Percentiles rank a stretch among this genome's conserved stretches.
phyloP scores from a whole-genome alignment of 495 filamentous ascomycete genomes.

The Hypoxylon fuscum region DNA sequence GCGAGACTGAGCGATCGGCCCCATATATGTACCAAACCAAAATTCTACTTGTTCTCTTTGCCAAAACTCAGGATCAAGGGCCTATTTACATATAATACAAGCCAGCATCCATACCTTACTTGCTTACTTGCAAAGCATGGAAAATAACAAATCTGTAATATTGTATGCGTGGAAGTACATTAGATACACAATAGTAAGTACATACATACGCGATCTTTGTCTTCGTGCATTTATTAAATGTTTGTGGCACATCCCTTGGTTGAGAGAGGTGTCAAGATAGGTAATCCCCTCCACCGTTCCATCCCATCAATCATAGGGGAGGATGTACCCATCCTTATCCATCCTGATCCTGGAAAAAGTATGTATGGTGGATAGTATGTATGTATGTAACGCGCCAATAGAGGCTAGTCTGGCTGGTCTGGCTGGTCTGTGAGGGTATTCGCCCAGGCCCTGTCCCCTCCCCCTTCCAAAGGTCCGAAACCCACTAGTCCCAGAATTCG shows the following conservation, averaged over 20 bases:
- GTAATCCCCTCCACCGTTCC: background rate
- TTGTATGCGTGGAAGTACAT: too few species aligned
- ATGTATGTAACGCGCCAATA: slow-evolving; percentile 36
- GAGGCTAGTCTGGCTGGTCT: slow-evolving; percentile 26
- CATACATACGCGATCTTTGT: background rate
- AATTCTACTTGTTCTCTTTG: slow-evolving; percentile 12
- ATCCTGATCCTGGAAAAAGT: slow-evolving; percentile 11
- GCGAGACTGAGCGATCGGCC: slow-evolving; percentile 37
- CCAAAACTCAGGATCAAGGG: background rate
- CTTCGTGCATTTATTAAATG: background rate
- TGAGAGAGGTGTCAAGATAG: too few species aligned
- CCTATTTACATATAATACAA: background rate
- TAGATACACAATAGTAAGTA: too few species aligned
- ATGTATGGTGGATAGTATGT: slow-evolving; percentile 5
- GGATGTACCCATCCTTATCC: slow-evolving; percentile 1
- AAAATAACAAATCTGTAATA: too few species aligned
- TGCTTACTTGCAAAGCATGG: background rate
- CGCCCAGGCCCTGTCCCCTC: slow-evolving; percentile 12
- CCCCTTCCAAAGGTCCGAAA: slow-evolving; percentile 42
- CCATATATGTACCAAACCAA: background rate
- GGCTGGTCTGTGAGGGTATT: too few species aligned
- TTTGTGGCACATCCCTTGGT: too few species aligned
- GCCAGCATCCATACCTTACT: background rate
- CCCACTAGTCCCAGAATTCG: slow-evolving; percentile 32
- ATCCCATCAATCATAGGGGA: too few species aligned